Conservation (phyloP, 2,329 filamentous ascomycete species). For the Lachnellula occidentalis region DNA sequence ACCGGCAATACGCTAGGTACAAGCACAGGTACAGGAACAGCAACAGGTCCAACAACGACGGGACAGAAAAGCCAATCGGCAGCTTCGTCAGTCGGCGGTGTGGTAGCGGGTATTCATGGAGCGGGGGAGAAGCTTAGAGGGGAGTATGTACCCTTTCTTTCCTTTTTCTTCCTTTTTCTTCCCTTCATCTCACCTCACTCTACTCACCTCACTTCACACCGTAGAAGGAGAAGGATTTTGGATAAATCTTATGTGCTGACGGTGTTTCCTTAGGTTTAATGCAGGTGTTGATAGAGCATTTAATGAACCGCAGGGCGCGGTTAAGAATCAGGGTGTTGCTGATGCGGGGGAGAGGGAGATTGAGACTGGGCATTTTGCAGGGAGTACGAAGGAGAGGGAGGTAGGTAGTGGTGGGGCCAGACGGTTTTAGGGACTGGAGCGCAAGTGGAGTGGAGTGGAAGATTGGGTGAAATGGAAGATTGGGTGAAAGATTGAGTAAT, state of each 20-base stretch:
- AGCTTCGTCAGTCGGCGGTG: slow-evolving; percentile 3
- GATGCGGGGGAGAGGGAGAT: slow-evolving; percentile 16
- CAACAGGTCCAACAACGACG: background rate
- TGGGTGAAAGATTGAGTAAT: background rate
- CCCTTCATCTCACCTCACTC: too few relatives aligned
- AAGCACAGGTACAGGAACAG: background rate
- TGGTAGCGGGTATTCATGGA: slow-evolving; percentile 15
- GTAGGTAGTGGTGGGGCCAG: background rate
- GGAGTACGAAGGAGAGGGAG: slow-evolving; percentile 21
- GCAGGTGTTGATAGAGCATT: slow-evolving; percentile 12
- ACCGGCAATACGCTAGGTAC: too few relatives aligned
- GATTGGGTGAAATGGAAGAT: background rate
- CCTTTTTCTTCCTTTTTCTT: too few relatives aligned
- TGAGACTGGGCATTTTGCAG: slow-evolving; percentile 15
- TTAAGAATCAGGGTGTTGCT: slow-evolving; percentile 18
- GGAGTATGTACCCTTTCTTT: background rate
- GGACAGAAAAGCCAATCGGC: background rate
- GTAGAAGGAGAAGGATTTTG: too few relatives aligned
- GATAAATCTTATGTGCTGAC: too few relatives aligned
- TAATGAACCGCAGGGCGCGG: background rate
- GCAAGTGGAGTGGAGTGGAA: background rate
- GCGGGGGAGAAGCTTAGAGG: slow-evolving; percentile 18
- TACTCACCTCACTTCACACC: too few relatives aligned
- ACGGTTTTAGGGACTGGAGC: background rate
- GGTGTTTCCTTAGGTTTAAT: slow-evolving; percentile 7